Evolutionary conservation across 1,139 yeast genomes (phyloP), one percentile per base, ranked within the genome.

Genomic region (Lodderomyces orthopsilosis): DNA sequence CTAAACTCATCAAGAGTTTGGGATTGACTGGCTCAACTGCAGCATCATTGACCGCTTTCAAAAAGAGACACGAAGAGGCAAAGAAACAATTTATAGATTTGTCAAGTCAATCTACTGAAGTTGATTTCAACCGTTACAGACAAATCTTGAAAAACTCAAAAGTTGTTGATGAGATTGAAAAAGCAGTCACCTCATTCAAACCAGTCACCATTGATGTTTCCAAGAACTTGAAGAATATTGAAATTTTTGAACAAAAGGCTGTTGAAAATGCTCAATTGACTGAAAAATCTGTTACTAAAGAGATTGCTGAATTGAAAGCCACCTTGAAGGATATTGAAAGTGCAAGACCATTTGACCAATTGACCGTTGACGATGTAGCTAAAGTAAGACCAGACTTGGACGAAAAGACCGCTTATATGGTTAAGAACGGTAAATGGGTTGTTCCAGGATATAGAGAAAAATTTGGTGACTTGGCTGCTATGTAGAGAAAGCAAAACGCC

Each of bases 61-160:
- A 91, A 77, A 93, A 94, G 86, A 87, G 99, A 80, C 85, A 89
- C 70, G 98, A 93, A 61, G 98, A 93, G 66, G 98, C 98, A 58
- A 85, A 90, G 75, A 85, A 89, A 74, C 79, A 79, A 62, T 73
- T 86, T 58, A 70, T 76, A 56, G 83, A 82, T 51, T 77, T 91
- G 58, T 75, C 81, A 62, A 73, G 77, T 57, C 93, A 87, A 70
- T 70, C 89, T 51, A 77, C 88, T 49, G 75, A 74, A 37, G 89
- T 93, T 51, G 96, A 93, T 70, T 93, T 91, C 56, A 68, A 75
- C 44, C 76, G 82, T 70, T 93, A 91, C 83, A 85, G 84, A 63
- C 71, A 83, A 21, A 75, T 83, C 44, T 80, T 93, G 69, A 85
- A 85, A 77, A 93, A 94, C 81, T 72, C 78, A 58, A 77, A 81